phyloP scores from a whole-genome alignment of 441 rosid genomes.

The Populus hybrid region DNA sequence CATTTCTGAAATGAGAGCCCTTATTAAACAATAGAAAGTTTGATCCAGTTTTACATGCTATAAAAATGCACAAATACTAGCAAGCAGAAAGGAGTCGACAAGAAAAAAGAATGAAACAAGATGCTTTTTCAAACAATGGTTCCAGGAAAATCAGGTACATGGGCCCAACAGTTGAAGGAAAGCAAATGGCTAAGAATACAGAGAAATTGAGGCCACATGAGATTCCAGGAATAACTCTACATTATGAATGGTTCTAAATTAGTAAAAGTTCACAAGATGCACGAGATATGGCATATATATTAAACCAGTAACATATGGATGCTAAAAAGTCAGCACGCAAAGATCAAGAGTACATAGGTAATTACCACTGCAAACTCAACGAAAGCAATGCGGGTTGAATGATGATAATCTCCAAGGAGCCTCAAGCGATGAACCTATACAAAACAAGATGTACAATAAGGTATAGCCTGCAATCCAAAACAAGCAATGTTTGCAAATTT shows the following conservation, averaged over 20 bases:
- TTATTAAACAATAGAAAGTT: background rate
- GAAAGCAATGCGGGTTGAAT: constrained; percentile 89
- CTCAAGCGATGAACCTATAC: constrained; percentile 82
- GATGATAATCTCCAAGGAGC: constrained; percentile 87
- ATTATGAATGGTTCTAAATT: background rate
- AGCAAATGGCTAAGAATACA: background rate
- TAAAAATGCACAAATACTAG: background rate
- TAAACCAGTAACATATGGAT: background rate
- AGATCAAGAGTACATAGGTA: constrained; percentile 2
- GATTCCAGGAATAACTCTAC: background rate
- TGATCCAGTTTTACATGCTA: background rate
- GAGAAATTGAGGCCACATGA: background rate
- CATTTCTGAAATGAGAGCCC: background rate
- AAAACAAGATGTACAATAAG: constrained; percentile 12
- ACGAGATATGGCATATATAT: background rate
- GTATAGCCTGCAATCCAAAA: constrained; percentile 9
- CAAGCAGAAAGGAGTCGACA: background rate
- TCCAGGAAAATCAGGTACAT: background rate
- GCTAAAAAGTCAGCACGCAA: background rate
- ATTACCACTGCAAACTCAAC: constrained; percentile 84
- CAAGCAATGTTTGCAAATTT: background rate
- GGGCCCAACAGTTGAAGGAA: background rate
- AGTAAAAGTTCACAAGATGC: background rate
- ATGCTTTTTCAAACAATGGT: background rate
- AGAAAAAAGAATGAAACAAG: background rate